Percentiles rank a stretch among this genome's conserved stretches.
Evolutionary conservation across 225 moss, liverwort and hornwort genomes (phyloP).

Genomic region (Marchantia polymorpha): DNA sequence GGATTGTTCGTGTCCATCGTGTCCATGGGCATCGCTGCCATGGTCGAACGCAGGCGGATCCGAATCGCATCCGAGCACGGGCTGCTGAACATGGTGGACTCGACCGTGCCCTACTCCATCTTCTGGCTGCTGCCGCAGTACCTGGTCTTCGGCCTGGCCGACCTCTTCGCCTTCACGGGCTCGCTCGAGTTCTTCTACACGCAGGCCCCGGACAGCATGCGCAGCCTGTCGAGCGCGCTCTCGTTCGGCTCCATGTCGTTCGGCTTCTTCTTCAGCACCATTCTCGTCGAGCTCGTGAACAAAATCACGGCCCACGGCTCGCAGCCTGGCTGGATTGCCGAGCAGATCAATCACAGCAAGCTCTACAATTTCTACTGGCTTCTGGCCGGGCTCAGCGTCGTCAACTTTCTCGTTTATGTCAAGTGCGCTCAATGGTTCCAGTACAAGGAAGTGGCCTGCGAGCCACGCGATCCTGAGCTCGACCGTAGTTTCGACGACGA

Average conservation of each 20-base stretch:
- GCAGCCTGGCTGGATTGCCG: conserved; percentile 30
- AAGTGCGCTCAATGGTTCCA: conserved; percentile 26
- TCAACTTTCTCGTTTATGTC: conserved; percentile 29
- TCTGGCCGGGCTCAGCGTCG: conserved; percentile 15
- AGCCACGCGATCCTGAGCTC: neutral
- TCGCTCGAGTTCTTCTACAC: conserved; percentile 39
- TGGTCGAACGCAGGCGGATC: conserved; percentile 28
- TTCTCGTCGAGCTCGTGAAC: conserved; percentile 26
- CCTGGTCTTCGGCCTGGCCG: conserved; percentile 21
- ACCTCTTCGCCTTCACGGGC: conserved; percentile 17
- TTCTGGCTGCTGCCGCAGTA: conserved; percentile 47
- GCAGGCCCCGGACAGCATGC: conserved; percentile 39
- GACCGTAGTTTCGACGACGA: neutral
- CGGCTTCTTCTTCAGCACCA: conserved; percentile 31
- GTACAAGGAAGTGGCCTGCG: conserved; percentile 24
- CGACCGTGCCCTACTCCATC: conserved; percentile 12
- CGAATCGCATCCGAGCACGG: conserved; percentile 9
- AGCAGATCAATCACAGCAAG: conserved; percentile 28
- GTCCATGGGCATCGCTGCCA: conserved; percentile 29
- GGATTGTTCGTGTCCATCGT: conserved; percentile 34
- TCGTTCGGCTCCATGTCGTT: conserved; percentile 12
- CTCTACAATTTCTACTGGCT: conserved; percentile 39
- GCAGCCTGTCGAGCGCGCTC: conserved; percentile 25
- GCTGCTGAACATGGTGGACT: conserved; percentile 4
- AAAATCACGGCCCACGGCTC: conserved; percentile 20